Evolutionary conservation across 768 basidiomycete genomes (phyloP).

Genomic region (Lactarius sanguifluus): DNA sequence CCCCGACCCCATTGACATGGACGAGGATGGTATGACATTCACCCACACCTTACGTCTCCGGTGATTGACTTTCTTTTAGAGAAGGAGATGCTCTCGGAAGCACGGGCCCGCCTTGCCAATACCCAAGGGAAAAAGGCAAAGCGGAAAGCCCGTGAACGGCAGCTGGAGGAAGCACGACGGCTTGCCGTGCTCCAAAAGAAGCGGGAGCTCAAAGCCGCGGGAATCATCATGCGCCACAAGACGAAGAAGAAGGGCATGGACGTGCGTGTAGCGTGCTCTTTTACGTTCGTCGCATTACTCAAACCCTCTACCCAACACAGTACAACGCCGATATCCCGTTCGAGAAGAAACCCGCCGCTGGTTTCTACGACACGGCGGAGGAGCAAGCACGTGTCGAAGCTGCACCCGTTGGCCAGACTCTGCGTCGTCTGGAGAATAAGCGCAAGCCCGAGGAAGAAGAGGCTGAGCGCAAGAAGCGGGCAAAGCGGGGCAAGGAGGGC

Average conservation of each 20-base stretch:
- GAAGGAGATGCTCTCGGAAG: conserved; percentile 99
- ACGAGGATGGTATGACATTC: conserved; percentile 80
- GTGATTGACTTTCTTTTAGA: conserved; percentile 47
- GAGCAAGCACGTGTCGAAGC: conserved; percentile 83
- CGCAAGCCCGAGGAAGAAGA: conserved; percentile 93
- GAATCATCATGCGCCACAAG: conserved; percentile 95
- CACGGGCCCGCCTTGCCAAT: conserved; percentile 95
- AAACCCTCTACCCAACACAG: conserved; percentile 41
- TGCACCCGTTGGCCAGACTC: conserved; percentile 89
- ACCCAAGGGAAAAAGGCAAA: conserved; percentile 99
- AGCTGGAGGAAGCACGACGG: conserved; percentile 92
- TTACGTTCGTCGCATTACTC: conserved; percentile 3
- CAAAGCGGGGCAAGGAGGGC: conserved; percentile 74
- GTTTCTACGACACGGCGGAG: conserved; percentile 96
- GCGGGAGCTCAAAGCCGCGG: conserved; percentile 95
- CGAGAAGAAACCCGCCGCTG: conserved; percentile 92
- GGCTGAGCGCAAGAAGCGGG: conserved; percentile 87
- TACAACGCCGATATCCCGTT: conserved; percentile 99
- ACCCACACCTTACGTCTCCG: background rate
- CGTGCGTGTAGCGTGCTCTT: conserved; percentile 46
- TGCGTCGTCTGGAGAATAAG: conserved; percentile 94
- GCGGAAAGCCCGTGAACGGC: conserved; percentile 95
- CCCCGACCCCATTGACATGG: conserved; percentile 99
- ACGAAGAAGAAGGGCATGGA: conserved; percentile 98
- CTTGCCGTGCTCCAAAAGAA: conserved; percentile 97